Evolutionary conservation across 2,329 filamentous ascomycete genomes (phyloP).

Genomic region (Fusarium transvaalense): DNA sequence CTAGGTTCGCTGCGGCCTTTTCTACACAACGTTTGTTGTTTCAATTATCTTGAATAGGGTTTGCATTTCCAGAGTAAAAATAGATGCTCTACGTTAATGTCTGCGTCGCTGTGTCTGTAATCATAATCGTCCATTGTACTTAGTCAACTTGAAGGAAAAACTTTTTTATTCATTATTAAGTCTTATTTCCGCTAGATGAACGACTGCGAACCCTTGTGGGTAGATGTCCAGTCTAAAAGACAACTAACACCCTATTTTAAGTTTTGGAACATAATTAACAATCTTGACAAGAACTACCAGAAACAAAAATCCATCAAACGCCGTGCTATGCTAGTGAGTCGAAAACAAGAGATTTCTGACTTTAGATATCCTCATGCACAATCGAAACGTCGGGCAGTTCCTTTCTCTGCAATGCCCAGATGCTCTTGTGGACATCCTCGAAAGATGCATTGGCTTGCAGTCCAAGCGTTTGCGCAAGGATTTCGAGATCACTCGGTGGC

Average conservation of each 20-base stretch:
- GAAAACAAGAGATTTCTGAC: not conserved
- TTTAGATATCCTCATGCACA: conserved; percentile 35
- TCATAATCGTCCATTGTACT: conserved; percentile 2
- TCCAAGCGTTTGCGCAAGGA: conserved; percentile 53
- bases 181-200: not conserved
- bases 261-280: not conserved
- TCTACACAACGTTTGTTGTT: conserved; percentile 37
- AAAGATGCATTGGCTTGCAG: conserved; percentile 53
- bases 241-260: not conserved
- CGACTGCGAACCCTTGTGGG: conserved; percentile 4
- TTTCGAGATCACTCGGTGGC: conserved; percentile 52
- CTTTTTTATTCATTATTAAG: not conserved
- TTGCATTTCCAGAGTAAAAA: conserved; percentile 40
- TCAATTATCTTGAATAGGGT: conserved; percentile 46
- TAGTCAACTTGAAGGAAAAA: not conserved
- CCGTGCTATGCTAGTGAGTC: conserved; percentile 44
- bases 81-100: conserved; percentile 34
- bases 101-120: not conserved
- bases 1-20: conserved; percentile 36
- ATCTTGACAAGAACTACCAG: not conserved
- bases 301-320: conserved; percentile 30
- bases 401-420: conserved; percentile 49
- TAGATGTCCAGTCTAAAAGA: conserved; percentile 5
- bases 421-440: conserved; percentile 53
- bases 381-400: conserved; percentile 17